phyloP scores from a whole-genome alignment of 805 yeast species.

The Kodamaea restingae region DNA sequence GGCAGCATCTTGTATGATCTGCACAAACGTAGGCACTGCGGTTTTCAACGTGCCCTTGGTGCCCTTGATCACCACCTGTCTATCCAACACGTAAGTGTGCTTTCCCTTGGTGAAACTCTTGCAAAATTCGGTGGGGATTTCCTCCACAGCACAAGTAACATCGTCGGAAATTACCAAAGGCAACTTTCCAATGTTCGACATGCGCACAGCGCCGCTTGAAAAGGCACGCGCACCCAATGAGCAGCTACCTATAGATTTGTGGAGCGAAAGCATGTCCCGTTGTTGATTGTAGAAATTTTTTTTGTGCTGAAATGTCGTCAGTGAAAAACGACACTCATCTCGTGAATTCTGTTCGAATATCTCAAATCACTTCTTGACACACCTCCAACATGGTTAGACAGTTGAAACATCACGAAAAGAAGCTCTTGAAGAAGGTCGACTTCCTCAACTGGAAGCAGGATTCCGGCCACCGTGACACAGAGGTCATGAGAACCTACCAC shows the following conservation, averaged over 20 bases:
- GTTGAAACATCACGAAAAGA: slow-evolving; percentile 92
- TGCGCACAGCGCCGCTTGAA: slow-evolving; percentile 12
- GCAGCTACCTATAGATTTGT: background rate
- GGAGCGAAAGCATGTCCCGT: background rate
- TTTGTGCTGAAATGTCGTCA: slow-evolving; percentile 1
- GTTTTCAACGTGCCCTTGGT: slow-evolving; percentile 69
- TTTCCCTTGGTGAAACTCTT: slow-evolving; percentile 64
- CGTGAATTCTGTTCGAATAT: background rate
- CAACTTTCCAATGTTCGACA: slow-evolving; percentile 74
- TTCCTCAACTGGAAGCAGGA: slow-evolving; percentile 98
- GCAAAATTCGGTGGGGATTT: slow-evolving; percentile 51
- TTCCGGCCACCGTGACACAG: slow-evolving; percentile 91
- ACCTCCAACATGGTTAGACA: slow-evolving; percentile 64
- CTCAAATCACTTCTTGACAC: background rate
- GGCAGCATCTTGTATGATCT: slow-evolving; percentile 31
- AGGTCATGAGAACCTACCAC: slow-evolving; percentile 92
- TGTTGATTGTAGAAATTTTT: slow-evolving; percentile 1
- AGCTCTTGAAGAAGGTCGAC: slow-evolving; percentile 90
- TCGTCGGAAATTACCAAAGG: slow-evolving; percentile 69
- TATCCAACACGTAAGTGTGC: slow-evolving; percentile 52
- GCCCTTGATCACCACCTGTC: slow-evolving; percentile 60
- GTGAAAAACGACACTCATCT: slow-evolving; percentile 5
- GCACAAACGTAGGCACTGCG: slow-evolving; percentile 70
- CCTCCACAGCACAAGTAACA: slow-evolving; percentile 46
- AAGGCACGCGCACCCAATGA: slow-evolving; percentile 11